Percentiles rank a stretch among this genome's conserved stretches.
Evolutionary conservation across 768 basidiomycete genomes (phyloP).

Genomic region (Collybia mongolica): DNA sequence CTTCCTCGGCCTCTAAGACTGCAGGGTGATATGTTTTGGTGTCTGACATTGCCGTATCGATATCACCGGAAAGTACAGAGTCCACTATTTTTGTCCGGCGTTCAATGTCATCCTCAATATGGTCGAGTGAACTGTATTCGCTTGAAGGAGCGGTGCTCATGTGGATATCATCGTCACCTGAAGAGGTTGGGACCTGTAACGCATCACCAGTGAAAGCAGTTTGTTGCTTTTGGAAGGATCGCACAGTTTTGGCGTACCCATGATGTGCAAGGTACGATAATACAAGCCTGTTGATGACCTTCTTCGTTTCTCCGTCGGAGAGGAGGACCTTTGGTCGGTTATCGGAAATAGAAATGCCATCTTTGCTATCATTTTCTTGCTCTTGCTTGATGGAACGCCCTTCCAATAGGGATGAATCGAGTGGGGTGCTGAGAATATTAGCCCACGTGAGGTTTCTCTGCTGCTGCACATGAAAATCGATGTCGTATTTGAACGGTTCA

Average conservation of each 20-base stretch:
- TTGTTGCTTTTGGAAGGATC: conserved; percentile 56
- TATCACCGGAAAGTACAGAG: conserved; percentile 65
- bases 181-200: conserved; percentile 7
- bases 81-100: conserved; percentile 70
- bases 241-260: conserved; percentile 74
- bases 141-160: conserved; percentile 33
- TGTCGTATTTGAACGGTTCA: conserved; percentile 85
- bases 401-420: conserved; percentile 38
- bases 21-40: conserved; percentile 56
- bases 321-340: conserved; percentile 21
- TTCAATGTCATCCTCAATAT: conserved; percentile 53
- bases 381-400: conserved; percentile 20
- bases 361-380: conserved; percentile 15
- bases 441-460: conserved; percentile 66
- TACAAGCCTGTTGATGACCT: conserved; percentile 70
- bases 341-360: conserved; percentile 9
- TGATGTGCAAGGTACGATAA: conserved; percentile 81
- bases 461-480: conserved; percentile 81
- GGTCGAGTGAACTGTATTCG: conserved; percentile 16
- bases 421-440: conserved; percentile 56
- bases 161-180: conserved; percentile 38
- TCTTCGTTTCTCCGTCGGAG: conserved; percentile 52
- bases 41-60: conserved; percentile 64
- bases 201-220: conserved; percentile 6
- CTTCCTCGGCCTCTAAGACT: conserved; percentile 66